Evolutionary conservation across 768 basidiomycete genomes (phyloP), one percentile per base, ranked within the genome.

Genomic region (Pilatotrama ljubarskyi): DNA sequence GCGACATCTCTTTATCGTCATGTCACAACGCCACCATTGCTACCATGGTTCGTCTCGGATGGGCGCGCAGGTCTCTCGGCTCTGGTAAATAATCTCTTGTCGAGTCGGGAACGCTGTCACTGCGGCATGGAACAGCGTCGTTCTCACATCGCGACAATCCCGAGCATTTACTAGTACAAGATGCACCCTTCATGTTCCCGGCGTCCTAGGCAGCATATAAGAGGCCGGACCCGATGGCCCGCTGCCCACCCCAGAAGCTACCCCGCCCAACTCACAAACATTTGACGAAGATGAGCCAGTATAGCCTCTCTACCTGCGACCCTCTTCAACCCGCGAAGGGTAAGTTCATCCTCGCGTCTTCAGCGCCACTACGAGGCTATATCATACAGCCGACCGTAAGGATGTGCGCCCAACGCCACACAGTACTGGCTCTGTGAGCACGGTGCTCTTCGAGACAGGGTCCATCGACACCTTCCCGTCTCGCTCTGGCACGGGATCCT

Each of bases 291-390:
- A 59, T 59, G 58, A 59, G 58, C 44, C 58, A 59, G 25, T 59
- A 59, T 36, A 59, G 58, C 26, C 58, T 59, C 10, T 37, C 58
- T 13, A 59, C 58, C 9, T 59, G 58, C 29, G 51, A 59, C 37
- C 58, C 58, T 13, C 15, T 52, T 2, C 14, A 36, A 43, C 8
- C 10, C 2, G 14, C 9, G 35, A 46, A 26, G 41, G 44, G 51
- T 47, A 17, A 7, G 35, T 47, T 35, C 5, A 18, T 13, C 35
- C n/a, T n/a, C n/a, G n/a, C n/a, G n/a, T 32, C 20, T 10, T 24
- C 9, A 18, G 20, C 2, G 35, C 14, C 35, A 32, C 35, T 11
- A 22, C 18, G n/a, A n/a, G n/a, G n/a, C n/a, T n/a, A n/a, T n/a
- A n/a, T n/a, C n/a, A n/a, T n/a, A n/a, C n/a, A 51, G 50, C 44